Conservation (phyloP, 2,329 filamentous ascomycete genomes). For the Colletotrichum sp. region DNA sequence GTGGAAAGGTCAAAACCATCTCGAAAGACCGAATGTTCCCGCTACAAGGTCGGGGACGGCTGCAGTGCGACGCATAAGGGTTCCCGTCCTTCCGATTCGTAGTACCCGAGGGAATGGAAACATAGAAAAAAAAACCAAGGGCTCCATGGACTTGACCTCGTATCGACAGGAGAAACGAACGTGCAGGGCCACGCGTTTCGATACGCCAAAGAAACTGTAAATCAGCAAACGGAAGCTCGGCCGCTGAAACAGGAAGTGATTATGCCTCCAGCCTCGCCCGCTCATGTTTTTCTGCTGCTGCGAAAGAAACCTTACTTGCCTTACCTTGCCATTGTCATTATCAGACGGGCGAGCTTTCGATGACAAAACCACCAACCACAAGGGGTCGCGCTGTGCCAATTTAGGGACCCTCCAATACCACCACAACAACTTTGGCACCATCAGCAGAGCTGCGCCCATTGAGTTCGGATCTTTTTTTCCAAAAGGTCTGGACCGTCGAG, state of each 20-base stretch:
- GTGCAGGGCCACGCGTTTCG: not conserved
- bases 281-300: not conserved
- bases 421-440: not conserved
- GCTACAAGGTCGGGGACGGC: not conserved
- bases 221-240: not conserved
- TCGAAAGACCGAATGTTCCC: not conserved
- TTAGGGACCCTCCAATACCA: not conserved
- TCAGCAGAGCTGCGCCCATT: not conserved
- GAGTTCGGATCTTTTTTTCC: not conserved
- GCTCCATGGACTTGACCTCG: not conserved
- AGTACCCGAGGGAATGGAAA: not conserved
- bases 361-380: not conserved
- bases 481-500: conserved; percentile 6
- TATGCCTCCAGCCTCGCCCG: not conserved
- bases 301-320: not conserved
- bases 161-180: not conserved
- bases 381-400: not conserved
- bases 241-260: not conserved
- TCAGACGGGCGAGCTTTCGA: not conserved
- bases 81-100: not conserved
- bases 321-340: not conserved
- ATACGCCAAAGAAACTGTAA: conserved; percentile 1
- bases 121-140: not conserved
- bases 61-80: not conserved
- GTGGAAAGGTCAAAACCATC: not conserved